Evolutionary conservation across 192 early-diverging fungal species (phyloP).

Genomic region (Podila horticola): DNA sequence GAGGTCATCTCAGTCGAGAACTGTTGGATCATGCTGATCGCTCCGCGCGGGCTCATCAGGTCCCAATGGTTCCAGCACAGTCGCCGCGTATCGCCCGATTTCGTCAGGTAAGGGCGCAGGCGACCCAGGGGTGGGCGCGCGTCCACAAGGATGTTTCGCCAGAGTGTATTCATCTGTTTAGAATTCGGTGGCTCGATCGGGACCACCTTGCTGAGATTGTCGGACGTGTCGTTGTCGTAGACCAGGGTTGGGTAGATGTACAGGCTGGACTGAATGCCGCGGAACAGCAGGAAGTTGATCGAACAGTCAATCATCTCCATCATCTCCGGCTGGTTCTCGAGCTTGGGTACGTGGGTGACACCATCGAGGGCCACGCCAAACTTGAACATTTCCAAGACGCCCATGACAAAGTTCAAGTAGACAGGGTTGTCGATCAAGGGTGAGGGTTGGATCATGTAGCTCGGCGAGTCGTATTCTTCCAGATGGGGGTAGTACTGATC

Average conservation of each 20-base stretch:
- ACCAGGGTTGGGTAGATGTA: not conserved
- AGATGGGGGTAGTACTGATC: constrained; percentile 1
- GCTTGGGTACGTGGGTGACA: not conserved
- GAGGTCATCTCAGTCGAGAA: constrained; percentile 22
- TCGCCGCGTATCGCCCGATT: constrained; percentile 18
- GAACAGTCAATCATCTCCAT: constrained; percentile 4
- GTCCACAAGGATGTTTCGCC: not conserved
- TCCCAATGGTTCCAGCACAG: constrained; percentile 19
- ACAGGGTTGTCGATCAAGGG: not conserved
- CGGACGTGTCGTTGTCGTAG: not conserved
- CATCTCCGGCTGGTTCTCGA: constrained; percentile 6
- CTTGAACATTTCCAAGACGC: constrained; percentile 25
- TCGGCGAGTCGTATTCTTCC: constrained; percentile 4
- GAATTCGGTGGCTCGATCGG: not conserved
- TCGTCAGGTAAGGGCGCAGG: constrained; percentile 7
- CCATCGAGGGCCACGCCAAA: constrained; percentile 16
- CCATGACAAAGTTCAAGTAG: constrained; percentile 22
- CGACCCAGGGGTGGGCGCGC: not conserved
- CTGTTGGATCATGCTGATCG: not conserved
- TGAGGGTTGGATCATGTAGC: not conserved
- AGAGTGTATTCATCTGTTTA: not conserved
- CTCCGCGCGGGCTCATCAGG: constrained; percentile 4
- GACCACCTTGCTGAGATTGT: not conserved
- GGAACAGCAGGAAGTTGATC: constrained; percentile 18
- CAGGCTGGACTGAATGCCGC: not conserved